These are phyloP conservation scores for Oenanthe sinensis DNA, from an alignment of 129 eudicot genomes.

Conservation along the genomic window DNA sequence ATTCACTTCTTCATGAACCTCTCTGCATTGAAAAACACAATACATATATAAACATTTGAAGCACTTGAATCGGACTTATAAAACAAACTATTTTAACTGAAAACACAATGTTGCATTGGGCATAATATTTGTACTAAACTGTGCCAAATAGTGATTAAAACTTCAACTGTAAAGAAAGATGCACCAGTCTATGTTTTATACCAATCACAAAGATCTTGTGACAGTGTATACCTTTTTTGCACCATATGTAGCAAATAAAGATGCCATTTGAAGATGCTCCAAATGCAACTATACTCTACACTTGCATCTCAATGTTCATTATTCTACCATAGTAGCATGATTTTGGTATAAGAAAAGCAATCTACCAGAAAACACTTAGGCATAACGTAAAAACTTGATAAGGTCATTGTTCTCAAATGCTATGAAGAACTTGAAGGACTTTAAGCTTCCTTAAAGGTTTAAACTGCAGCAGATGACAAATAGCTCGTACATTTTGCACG, in stretches of 20 bases:
- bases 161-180: background rate
- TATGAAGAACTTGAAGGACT: background rate
- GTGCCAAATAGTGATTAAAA: background rate
- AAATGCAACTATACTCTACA: background rate
- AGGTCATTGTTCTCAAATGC: background rate
- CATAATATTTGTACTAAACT: background rate
- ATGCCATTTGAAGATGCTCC: background rate
- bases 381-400: background rate
- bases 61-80: background rate
- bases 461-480: background rate
- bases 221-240: background rate
- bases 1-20: conserved; percentile 89
- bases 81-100: background rate
- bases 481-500: background rate
- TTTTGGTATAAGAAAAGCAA: background rate
- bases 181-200: background rate
- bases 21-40: conserved; percentile 33
- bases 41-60: background rate
- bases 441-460: background rate
- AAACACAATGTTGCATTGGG: background rate
- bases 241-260: background rate
- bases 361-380: background rate
- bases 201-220: background rate
- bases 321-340: background rate
- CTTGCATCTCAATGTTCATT: background rate